A percentile compares a stretch with the other conserved stretches of the same genome.
These are phyloP conservation scores for Luvunga scandens DNA, from an alignment of 345 rosid genomes.

Conservation along the genomic window DNA sequence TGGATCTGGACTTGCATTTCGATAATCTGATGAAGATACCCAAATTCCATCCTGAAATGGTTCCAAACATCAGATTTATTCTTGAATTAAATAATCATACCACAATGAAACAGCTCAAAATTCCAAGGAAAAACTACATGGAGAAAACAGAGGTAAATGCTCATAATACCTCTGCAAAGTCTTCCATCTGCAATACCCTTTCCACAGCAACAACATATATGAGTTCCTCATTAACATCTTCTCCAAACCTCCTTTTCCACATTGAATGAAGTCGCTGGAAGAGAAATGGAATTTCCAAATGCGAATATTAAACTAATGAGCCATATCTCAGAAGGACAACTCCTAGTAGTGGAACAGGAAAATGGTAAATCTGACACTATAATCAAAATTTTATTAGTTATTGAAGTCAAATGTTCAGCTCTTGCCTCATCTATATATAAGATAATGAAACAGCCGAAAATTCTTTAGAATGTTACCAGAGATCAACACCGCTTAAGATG, in stretches of 20 bases:
- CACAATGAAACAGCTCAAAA: not conserved
- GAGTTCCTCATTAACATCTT: conserved; percentile 52
- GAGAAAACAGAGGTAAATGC: not conserved
- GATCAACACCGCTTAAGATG: not conserved
- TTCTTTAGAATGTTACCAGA: not conserved
- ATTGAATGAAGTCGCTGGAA: conserved; percentile 56
- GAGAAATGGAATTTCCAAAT: conserved; percentile 7
- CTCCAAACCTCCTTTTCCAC: conserved; percentile 83
- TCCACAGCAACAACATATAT: conserved; percentile 62
- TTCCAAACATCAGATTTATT: conserved; percentile 11
- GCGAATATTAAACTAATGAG: not conserved
- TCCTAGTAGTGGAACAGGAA: not conserved
- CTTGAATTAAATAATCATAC: not conserved
- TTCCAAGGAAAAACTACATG: not conserved
- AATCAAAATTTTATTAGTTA: not conserved
- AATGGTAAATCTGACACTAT: not conserved
- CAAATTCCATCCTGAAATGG: conserved; percentile 67
- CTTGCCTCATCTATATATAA: not conserved
- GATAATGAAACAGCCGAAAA: not conserved
- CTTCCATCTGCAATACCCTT: conserved; percentile 79
- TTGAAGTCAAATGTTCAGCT: not conserved
- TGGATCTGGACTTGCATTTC: conserved; percentile 74
- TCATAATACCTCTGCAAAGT: conserved; percentile 70
- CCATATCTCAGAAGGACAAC: not conserved
- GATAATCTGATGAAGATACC: conserved; percentile 77